Conservation (phyloP, 2,329 filamentous ascomycete species). For the Talaromyces funiculosus region DNA sequence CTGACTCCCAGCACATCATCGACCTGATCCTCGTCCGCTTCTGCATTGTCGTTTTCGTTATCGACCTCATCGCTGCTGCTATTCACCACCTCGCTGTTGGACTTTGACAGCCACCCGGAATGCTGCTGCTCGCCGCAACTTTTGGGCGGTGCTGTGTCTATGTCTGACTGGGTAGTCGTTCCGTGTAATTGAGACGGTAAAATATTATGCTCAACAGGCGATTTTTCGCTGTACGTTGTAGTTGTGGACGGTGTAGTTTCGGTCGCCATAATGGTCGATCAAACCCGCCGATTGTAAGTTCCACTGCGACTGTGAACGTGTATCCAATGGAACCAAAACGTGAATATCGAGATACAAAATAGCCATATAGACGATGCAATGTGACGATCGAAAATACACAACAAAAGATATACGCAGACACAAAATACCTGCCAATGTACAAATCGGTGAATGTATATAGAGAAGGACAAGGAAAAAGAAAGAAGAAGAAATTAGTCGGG, state of each 20-base stretch:
- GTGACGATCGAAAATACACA: not conserved
- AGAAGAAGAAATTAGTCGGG: not conserved
- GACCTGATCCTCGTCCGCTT: constrained; percentile 30
- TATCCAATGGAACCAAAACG: not conserved
- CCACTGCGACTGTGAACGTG: not conserved
- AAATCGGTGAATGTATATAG: not conserved
- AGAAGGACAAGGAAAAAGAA: too few species aligned
- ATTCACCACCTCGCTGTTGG: not conserved
- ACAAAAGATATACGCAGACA: not conserved
- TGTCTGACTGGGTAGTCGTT: not conserved
- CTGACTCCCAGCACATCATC: constrained; percentile 52
- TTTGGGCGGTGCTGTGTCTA: not conserved
- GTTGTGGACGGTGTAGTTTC: not conserved
- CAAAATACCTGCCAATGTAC: not conserved
- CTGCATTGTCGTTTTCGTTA: constrained; percentile 7
- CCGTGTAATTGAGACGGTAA: not conserved
- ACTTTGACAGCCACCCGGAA: not conserved
- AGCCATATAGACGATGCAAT: not conserved
- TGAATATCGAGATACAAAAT: not conserved
- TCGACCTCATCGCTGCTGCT: not conserved
- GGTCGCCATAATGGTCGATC: not conserved
- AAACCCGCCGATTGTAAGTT: not conserved
- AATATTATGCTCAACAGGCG: not conserved
- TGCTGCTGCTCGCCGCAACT: not conserved
- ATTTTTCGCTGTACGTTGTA: not conserved